A percentile compares a stretch with the other conserved stretches of the same genome.
Evolutionary conservation across 225 moss, liverwort and hornwort genomes (phyloP).

Genomic region (Climacium dendroides): DNA sequence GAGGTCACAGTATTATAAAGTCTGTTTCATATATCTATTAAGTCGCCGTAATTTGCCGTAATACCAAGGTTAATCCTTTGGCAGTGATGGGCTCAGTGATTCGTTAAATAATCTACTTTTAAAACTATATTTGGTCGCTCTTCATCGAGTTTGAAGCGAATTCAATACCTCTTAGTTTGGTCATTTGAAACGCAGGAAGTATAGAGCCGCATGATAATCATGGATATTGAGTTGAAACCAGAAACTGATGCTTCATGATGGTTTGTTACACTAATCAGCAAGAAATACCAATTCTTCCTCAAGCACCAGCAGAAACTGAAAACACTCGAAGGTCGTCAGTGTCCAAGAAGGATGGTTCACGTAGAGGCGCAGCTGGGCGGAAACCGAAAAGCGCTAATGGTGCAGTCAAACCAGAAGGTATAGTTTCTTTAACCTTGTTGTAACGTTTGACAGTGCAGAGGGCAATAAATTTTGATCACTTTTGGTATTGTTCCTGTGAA

Average conservation of each 20-base stretch:
- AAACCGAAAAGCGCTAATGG: constrained; percentile 22
- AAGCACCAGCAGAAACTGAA: constrained; percentile 53
- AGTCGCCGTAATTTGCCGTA: not conserved
- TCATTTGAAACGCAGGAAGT: constrained; percentile 43
- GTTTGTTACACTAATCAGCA: constrained; percentile 51
- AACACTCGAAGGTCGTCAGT: constrained; percentile 20
- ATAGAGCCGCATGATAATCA: constrained; percentile 37
- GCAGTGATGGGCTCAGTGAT: not conserved
- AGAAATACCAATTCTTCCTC: constrained; percentile 56
- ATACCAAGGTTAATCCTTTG: not conserved
- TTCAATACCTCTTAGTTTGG: constrained; percentile 35
- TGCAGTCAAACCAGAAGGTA: constrained; percentile 32
- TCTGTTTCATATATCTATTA: not conserved
- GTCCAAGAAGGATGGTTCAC: constrained; percentile 36
- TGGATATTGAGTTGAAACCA: constrained; percentile 35
- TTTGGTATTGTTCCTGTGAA: not conserved
- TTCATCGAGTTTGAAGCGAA: constrained; percentile 3
- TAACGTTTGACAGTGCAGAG: not conserved
- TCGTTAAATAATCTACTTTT: not conserved
- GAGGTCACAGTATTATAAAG: not conserved
- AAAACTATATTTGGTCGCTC: not conserved
- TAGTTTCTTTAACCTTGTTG: not conserved
- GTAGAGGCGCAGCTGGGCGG: constrained; percentile 32
- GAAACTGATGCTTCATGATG: constrained; percentile 55
- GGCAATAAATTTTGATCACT: not conserved